These are phyloP conservation scores for Aspergillus proliferans DNA, from an alignment of 2,329 filamentous ascomycete genomes.

Conservation along the genomic window DNA sequence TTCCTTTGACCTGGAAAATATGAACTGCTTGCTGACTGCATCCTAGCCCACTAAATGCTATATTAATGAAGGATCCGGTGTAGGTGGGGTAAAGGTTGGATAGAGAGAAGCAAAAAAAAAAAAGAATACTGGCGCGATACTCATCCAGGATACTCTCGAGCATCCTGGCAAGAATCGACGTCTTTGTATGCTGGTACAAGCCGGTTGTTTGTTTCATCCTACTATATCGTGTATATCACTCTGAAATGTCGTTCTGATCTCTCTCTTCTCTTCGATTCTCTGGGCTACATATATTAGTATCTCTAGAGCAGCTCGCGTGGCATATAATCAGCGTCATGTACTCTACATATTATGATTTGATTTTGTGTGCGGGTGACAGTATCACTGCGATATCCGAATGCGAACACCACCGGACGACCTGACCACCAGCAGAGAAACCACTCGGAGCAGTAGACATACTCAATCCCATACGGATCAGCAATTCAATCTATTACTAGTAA, in stretches of 20 bases:
- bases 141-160: conserved; percentile 19
- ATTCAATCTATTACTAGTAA: neutral
- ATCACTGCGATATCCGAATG: neutral
- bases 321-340: too few relatives aligned
- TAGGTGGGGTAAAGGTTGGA: conserved; percentile 20
- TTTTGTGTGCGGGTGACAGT: neutral
- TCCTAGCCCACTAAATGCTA: conserved; percentile 31
- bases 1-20: neutral
- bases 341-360: too few relatives aligned
- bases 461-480: neutral
- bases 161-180: conserved; percentile 19
- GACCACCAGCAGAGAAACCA: neutral
- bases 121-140: conserved; percentile 23
- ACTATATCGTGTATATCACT: conserved; percentile 40
- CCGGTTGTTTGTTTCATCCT: conserved; percentile 27
- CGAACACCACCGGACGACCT: neutral
- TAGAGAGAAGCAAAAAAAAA: conserved; percentile 25
- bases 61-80: conserved; percentile 21
- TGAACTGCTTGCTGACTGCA: conserved; percentile 11
- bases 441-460: neutral
- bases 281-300: neutral
- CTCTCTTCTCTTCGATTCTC: neutral
- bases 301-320: neutral
- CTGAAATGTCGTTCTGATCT: conserved; percentile 30
- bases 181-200: conserved; percentile 35